Conservation (phyloP, 2,329 filamentous ascomycete species). For the Talaromyces amestolkiae region DNA sequence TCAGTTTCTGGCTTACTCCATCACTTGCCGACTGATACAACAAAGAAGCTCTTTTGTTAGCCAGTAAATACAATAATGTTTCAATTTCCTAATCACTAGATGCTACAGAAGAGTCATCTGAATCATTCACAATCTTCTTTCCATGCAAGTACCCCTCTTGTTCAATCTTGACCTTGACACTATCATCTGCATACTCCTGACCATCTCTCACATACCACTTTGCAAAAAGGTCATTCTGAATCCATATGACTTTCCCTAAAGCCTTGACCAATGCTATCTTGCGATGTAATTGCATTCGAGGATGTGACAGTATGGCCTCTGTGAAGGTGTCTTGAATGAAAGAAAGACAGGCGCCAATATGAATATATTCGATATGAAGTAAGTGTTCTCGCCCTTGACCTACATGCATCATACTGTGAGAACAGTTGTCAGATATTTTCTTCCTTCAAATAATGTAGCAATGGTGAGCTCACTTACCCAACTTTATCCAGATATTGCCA, state of each 20-base stretch:
- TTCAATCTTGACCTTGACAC: conserved; percentile 52
- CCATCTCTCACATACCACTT: conserved; percentile 74
- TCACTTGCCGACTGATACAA: background rate
- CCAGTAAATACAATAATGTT: background rate
- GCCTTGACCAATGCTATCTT: conserved; percentile 75
- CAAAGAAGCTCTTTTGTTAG: background rate
- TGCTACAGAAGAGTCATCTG: conserved; percentile 19
- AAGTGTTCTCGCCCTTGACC: conserved; percentile 69
- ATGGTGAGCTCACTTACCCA: conserved; percentile 52
- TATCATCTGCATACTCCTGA: conserved; percentile 53
- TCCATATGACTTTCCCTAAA: conserved; percentile 79
- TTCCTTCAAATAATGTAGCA: background rate
- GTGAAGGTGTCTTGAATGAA: conserved; percentile 76
- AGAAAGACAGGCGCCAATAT: conserved; percentile 68
- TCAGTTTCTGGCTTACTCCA: background rate
- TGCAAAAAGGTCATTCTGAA: conserved; percentile 83
- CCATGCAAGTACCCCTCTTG: conserved; percentile 64
- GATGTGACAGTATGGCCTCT: conserved; percentile 71
- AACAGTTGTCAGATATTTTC: background rate
- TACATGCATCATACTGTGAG: conserved; percentile 70
- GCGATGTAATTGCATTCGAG: conserved; percentile 61
- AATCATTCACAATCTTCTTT: conserved; percentile 51
- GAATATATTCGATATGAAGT: conserved; percentile 76
- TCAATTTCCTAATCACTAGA: conserved; percentile 6
- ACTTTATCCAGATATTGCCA: conserved; percentile 85